A percentile compares a stretch with the other conserved stretches of the same genome.
Conservation (phyloP, 495 filamentous ascomycete genomes). For the Trichoderma orchidacearum region DNA sequence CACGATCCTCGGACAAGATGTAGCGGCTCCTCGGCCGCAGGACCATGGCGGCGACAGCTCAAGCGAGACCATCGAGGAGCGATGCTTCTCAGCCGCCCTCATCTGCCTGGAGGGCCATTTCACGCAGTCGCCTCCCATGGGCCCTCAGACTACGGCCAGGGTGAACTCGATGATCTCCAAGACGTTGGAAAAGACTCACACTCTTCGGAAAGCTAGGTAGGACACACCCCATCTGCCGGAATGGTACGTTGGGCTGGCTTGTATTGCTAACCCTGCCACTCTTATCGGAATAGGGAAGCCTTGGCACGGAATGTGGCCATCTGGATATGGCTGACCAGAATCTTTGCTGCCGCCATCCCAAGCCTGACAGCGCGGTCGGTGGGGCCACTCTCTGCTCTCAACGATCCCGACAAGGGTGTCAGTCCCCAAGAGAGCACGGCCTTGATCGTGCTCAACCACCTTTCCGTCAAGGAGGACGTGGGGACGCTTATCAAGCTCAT, state of each 20-base stretch:
- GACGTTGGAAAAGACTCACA: constrained; percentile 39
- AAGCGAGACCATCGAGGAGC: constrained; percentile 42
- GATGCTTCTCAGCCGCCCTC: constrained; percentile 36
- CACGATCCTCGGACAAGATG: background rate
- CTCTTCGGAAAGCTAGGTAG: constrained; percentile 38
- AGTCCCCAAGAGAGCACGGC: constrained; percentile 46
- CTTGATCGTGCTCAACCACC: constrained; percentile 69
- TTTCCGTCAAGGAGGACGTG: constrained; percentile 63
- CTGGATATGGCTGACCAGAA: constrained; percentile 50
- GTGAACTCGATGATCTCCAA: constrained; percentile 34
- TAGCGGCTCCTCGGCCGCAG: background rate
- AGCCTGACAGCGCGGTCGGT: constrained; percentile 22
- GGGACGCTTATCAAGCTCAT: constrained; percentile 75
- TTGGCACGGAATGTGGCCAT: constrained; percentile 46
- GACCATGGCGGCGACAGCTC: constrained; percentile 8
- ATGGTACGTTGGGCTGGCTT: no score
- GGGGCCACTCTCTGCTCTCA: constrained; percentile 16
- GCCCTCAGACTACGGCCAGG: constrained; percentile 30
- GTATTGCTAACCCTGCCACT: no score
- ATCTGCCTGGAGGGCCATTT: constrained; percentile 43
- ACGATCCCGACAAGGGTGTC: constrained; percentile 34
- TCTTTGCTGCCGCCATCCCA: constrained; percentile 22
- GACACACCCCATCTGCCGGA: constrained; percentile 1
- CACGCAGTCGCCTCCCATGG: constrained; percentile 31
- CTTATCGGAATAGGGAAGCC: constrained; percentile 30